Evolutionary conservation across 169 alveolate genomes (phyloP).

Genomic region (Plasmodium gonderi): DNA sequence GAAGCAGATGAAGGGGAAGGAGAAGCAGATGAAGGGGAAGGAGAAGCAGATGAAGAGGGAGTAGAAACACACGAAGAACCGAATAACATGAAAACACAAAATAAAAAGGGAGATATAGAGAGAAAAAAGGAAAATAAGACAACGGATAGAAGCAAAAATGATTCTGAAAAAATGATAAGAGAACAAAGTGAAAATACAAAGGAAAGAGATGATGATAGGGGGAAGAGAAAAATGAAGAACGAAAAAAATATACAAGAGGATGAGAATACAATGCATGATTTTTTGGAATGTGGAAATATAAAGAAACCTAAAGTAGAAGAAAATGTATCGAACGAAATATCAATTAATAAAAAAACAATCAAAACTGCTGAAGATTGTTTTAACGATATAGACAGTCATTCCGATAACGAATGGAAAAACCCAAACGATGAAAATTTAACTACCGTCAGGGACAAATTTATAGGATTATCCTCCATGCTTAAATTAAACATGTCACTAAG

Average conservation of each 20-base stretch:
- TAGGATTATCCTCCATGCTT: slow-evolving; percentile 25
- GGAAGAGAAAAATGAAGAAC: not conserved
- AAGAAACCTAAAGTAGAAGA: not conserved
- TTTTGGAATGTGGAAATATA: not conserved
- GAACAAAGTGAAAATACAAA: not conserved
- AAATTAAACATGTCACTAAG: slow-evolving; percentile 49
- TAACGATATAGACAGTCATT: not conserved
- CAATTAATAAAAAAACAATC: not conserved
- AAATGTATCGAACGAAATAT: not conserved
- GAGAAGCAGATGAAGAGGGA: not conserved
- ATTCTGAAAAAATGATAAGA: not conserved
- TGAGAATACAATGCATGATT: not conserved
- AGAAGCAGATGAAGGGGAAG: not conserved
- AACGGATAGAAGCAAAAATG: not conserved
- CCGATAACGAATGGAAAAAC: not conserved
- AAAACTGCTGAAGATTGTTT: not conserved
- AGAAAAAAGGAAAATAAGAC: not conserved
- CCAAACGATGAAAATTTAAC: not conserved
- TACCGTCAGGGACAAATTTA: not conserved
- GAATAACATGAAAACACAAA: not conserved
- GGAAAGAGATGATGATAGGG: not conserved
- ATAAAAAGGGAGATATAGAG: not conserved
- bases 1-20: not conserved
- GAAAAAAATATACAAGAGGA: not conserved
- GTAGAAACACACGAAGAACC: not conserved